Percentiles rank a stretch among this genome's conserved stretches.
phyloP scores from a whole-genome alignment of 306 rosid genomes.

The Malus fusca region DNA sequence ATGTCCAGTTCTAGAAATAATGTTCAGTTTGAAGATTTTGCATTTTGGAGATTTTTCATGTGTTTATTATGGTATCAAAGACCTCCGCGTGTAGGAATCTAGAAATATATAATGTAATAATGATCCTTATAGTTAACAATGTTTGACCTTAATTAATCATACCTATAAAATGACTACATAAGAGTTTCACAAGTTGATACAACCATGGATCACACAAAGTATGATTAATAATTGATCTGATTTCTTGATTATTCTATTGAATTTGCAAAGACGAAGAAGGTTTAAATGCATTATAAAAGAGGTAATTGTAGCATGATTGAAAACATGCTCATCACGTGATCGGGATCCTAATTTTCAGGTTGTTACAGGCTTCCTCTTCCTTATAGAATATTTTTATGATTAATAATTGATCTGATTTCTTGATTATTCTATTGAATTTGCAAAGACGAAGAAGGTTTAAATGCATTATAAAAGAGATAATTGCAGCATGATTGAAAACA shows the following conservation, averaged over 20 bases:
- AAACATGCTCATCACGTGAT: too few species aligned
- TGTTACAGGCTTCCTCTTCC: too few species aligned
- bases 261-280: too few species aligned
- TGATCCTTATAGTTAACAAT: background rate
- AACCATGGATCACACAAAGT: background rate
- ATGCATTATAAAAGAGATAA: background rate
- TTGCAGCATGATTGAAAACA: conserved; percentile 12
- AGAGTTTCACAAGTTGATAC: conserved; percentile 1
- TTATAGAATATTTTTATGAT: background rate
- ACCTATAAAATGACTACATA: background rate
- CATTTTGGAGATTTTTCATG: too few species aligned
- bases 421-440: background rate
- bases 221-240: too few species aligned
- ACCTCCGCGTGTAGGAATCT: background rate
- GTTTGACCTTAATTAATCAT: background rate
- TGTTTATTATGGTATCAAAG: background rate
- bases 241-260: too few species aligned
- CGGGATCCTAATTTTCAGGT: too few species aligned
- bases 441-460: background rate
- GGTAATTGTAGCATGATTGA: too few species aligned
- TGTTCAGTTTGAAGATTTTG: too few species aligned
- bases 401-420: background rate
- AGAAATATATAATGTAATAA: background rate
- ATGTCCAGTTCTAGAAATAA: too few species aligned
- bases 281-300: too few species aligned